Evolutionary conservation across 106 monocot species (phyloP), one percentile per base, ranked within the genome.

Genomic region (Agapanthus africanus): DNA sequence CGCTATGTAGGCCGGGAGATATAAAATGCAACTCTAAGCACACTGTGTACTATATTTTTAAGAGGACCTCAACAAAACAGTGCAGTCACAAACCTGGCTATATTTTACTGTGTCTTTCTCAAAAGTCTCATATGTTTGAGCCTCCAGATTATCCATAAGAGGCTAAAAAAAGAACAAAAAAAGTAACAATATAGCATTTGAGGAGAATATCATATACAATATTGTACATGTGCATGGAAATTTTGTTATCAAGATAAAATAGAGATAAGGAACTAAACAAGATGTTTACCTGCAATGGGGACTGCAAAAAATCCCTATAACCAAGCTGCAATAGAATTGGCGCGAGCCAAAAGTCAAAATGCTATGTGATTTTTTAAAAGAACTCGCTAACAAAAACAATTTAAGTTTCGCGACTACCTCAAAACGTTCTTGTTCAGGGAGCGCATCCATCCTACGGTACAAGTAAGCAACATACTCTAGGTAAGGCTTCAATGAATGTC

Each of bases 71-170:
- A 13, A 57, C 11, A 19, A 28, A 31, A 57, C 14, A 57, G 11
- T 25, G 26, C 31, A 14, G 44, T n/a, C n/a, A n/a, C n/a, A 18
- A 37, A 97, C 95, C 95, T 97, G 95, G 66, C 49, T 82, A 77
- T 97, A 97, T 71, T 97, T 97, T 13, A 97, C 70, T 10, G 81
- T 84, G 36, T 97, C 95, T 75, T 88, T 97, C 76, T 97, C 95
- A 76, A 97, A 97, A 78, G 95, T 91, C 63, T 97, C 95, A 57
- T 97, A 97, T 39, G 95, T 97, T 75, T 97, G 95, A 66, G 95
- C 95, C 84, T 97, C 95, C 40, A 97, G 70, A 87, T 97, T 97
- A 82, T 97, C 95, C 95, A 97, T 97, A 39, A 97, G 82, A 80
- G 95, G 95, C 95, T 97, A 85, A 40, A 69, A 37, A 36, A 78